phyloP scores from a whole-genome alignment of 352 stramenopile genomes.

The Pythium volutum region DNA sequence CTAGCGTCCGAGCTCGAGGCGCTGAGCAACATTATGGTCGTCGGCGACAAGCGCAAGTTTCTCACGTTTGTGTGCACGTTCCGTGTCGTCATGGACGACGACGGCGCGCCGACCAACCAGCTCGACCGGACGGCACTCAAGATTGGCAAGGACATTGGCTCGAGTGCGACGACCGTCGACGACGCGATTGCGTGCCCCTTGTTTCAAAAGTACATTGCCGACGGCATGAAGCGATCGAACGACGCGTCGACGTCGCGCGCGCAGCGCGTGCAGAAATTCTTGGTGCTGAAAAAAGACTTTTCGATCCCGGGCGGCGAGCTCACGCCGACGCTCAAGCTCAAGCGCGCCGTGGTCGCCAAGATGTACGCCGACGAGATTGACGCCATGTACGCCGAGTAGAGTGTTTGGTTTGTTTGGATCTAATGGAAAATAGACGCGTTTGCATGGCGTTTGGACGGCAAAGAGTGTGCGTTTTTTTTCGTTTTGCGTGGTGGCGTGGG shows the following conservation, averaged over 20 bases:
- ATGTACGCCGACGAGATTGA: conserved; percentile 90
- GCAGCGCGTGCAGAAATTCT: conserved; percentile 85
- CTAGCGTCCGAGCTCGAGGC: conserved; percentile 86
- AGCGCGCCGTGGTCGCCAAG: conserved; percentile 87
- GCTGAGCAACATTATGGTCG: conserved; percentile 91
- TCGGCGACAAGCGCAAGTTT: conserved; percentile 94
- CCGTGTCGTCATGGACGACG: conserved; percentile 67
- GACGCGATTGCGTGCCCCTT: conserved; percentile 76
- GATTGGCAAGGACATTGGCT: conserved; percentile 61
- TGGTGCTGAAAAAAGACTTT: conserved; percentile 90
- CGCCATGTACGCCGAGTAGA: conserved; percentile 62
- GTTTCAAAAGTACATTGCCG: conserved; percentile 70
- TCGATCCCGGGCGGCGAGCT: conserved; percentile 89
- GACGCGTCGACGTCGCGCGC: conserved; percentile 64
- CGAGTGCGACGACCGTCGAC: conserved; percentile 55
- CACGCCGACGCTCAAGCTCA: conserved; percentile 96
- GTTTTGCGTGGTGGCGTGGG: conserved; percentile 40
- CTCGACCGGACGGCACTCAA: conserved; percentile 66
- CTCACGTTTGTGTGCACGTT: conserved; percentile 87
- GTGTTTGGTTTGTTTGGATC: too few species aligned
- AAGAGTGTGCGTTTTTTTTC: conserved; percentile 42
- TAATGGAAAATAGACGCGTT: too few species aligned
- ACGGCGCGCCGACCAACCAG: conserved; percentile 78
- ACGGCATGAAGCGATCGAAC: conserved; percentile 79
- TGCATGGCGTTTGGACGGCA: conserved; percentile 14